Evolutionary conservation across 176 grass and related monocot genomes (phyloP).

Genomic region (Poa pratensis): DNA sequence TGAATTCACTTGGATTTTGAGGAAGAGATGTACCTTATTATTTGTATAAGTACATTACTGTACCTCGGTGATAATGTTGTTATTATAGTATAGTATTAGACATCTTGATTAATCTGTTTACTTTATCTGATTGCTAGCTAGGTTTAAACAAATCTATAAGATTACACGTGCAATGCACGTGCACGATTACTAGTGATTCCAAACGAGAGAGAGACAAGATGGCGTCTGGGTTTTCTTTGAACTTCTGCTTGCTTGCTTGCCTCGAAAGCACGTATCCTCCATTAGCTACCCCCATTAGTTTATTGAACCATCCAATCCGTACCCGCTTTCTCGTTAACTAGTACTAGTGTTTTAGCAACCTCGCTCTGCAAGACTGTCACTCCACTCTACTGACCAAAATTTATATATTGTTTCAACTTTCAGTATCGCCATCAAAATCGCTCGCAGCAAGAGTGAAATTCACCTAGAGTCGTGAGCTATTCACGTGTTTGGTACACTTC

Average conservation of each 20-base stretch:
- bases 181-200: too few species aligned
- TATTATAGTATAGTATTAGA: too few species aligned
- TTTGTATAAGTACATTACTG: too few species aligned
- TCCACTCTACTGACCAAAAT: slow-evolving; percentile 25
- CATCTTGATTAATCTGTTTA: too few species aligned
- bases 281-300: neutral
- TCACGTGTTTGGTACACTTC: slow-evolving; percentile 16
- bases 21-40: too few species aligned
- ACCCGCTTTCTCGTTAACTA: slow-evolving; percentile 44
- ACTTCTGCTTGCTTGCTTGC: slow-evolving; percentile 33
- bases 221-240: slow-evolving; percentile 44
- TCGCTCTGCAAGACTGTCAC: slow-evolving; percentile 15
- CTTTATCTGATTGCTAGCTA: too few species aligned
- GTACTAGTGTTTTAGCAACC: slow-evolving; percentile 12
- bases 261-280: slow-evolving; percentile 61
- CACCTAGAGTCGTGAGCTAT: neutral
- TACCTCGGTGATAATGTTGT: too few species aligned
- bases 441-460: neutral
- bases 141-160: too few species aligned
- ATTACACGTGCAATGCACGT: too few species aligned
- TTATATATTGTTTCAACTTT: neutral
- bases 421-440: slow-evolving; percentile 7
- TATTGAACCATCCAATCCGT: slow-evolving; percentile 2
- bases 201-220: slow-evolving; percentile 56
- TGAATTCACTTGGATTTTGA: too few species aligned